phyloP scores from a whole-genome alignment of 306 rosid genomes.

The Quercus rubra region DNA sequence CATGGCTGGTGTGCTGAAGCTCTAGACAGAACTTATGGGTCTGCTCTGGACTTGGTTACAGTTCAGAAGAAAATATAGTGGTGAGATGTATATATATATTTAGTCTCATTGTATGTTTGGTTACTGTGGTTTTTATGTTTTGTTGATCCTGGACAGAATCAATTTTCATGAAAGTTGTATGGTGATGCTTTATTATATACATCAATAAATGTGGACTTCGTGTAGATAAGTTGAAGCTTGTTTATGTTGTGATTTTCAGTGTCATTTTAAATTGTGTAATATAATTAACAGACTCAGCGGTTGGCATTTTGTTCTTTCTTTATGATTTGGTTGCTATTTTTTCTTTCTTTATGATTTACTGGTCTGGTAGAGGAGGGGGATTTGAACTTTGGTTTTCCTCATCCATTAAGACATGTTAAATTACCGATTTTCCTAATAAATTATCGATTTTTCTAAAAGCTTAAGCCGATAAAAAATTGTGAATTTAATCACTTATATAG shows the following conservation, averaged over 20 bases:
- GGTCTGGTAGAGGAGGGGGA: too few relatives aligned
- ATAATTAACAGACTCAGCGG: background rate
- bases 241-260: background rate
- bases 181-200: background rate
- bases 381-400: too few relatives aligned
- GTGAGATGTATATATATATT: background rate
- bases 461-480: fast-evolving
- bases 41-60: conserved; percentile 55
- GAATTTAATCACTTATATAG: too few relatives aligned
- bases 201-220: background rate
- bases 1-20: conserved; percentile 91
- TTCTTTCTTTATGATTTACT: too few relatives aligned
- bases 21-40: conserved; percentile 52
- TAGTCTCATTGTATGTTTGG: background rate
- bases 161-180: background rate
- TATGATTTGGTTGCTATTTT: background rate
- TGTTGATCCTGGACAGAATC: background rate
- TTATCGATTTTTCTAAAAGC: fast-evolving
- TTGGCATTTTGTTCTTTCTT: background rate
- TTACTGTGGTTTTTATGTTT: background rate
- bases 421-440: too few relatives aligned
- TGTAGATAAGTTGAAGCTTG: background rate
- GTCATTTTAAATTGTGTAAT: background rate
- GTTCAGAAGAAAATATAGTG: conserved; percentile 42
- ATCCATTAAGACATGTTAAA: too few relatives aligned